Evolutionary conservation across 192 early-diverging fungal genomes (phyloP).

Genomic region (Umbelopsis sp.): DNA sequence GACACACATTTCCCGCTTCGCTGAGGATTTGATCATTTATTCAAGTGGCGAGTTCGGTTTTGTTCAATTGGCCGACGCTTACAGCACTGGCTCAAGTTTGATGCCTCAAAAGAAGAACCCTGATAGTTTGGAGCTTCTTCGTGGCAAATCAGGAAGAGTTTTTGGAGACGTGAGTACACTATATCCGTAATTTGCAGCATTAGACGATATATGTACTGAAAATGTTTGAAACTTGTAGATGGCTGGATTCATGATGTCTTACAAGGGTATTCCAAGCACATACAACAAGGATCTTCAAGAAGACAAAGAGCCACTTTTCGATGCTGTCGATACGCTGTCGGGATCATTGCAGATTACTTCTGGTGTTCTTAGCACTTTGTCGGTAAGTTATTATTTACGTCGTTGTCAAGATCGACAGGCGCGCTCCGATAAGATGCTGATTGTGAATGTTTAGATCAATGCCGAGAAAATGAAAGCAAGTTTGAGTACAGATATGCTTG

Average conservation of each 20-base stretch:
- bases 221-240: constrained; percentile 50
- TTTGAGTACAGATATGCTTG: constrained; percentile 93
- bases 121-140: constrained; percentile 91
- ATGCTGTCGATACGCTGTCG: constrained; percentile 85
- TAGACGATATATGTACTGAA: neutral
- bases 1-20: constrained; percentile 87
- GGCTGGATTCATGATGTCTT: constrained; percentile 97
- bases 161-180: constrained; percentile 77
- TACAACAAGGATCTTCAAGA: constrained; percentile 99
- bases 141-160: constrained; percentile 95
- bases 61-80: constrained; percentile 93
- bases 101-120: constrained; percentile 99
- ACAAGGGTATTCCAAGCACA: constrained; percentile 96
- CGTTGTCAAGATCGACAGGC: too few relatives aligned
- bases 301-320: constrained; percentile 99
- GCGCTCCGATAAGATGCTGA: constrained; percentile 35
- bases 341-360: constrained; percentile 93
- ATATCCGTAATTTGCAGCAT: neutral
- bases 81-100: constrained; percentile 94
- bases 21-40: constrained; percentile 98
- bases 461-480: constrained; percentile 80
- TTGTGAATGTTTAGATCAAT: constrained; percentile 60
- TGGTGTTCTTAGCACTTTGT: constrained; percentile 91
- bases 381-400: constrained; percentile 34
- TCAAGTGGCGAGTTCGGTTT: constrained; percentile 93